Evolutionary conservation across 345 rosid genomes (phyloP), one percentile per base, ranked within the genome.

Genomic region (Populus nigra): DNA sequence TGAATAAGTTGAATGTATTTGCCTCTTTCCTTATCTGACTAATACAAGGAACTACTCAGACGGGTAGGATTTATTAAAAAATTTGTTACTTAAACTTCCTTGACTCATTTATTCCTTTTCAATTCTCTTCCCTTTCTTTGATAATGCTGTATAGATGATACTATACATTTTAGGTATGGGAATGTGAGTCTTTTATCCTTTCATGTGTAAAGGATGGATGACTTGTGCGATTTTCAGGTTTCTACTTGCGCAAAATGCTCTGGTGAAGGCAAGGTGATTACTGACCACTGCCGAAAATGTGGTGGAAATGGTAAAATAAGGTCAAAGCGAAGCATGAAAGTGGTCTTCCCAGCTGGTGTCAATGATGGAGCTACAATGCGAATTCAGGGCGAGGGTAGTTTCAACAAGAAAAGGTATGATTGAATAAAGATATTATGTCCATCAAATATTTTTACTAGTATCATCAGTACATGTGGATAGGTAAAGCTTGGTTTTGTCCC

Each of bases 171-270:
- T 25, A 23, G 17, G n/a, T 11, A 27, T 38, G 16, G 8, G 13
- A 49, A 4, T 72, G 13, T 49, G 35, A 23, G 62, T 33, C 74
- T 72, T 41, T 43, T 25, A 57, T 29, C 27, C 10, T 20, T 41
- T 71, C 15, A 47, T 16, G 43, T 73, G 29, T 81, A 45, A 38
- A 63, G 29, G 57, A 73, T 61, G 65, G 76, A 68, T 88, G 74
- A 73, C 80, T 63, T 65, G n/a, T 79, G 29, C 87, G 82, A 76
- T 80, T 59, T 80, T 55, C 87, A 95, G 99, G 95, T 93, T 39
- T 89, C 98, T 55, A 90, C 94, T 70, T 95, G 99, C 82, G 84
- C 91, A 68, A 89, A 81, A n/a, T 95, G 98, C 80, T 80, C 82
- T 70, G 98, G 98, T 43, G 83, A 88, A 25, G 98, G 98, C 74